Conservation (phyloP, 306 rosid genomes). For the Acacia crassicarpa region DNA sequence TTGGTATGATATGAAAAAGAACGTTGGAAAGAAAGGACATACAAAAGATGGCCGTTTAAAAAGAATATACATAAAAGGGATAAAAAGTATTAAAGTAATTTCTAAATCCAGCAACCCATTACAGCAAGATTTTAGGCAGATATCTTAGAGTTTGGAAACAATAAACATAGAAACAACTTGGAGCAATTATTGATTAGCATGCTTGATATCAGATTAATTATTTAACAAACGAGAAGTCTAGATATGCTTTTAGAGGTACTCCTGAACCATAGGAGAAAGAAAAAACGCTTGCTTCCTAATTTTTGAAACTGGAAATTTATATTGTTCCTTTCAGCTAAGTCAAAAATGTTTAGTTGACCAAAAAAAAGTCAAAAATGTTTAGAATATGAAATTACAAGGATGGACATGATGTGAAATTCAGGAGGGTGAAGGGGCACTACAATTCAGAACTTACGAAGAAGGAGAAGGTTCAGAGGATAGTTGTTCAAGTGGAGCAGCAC, state of each 20-base stretch:
- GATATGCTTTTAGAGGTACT: background rate
- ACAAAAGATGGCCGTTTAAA: background rate
- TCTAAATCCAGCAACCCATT: background rate
- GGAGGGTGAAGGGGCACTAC: background rate
- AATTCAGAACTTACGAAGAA: constrained; percentile 55
- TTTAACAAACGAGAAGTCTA: background rate
- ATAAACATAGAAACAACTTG: background rate
- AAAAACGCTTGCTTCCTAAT: background rate
- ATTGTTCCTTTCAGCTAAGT: background rate
- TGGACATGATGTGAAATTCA: background rate
- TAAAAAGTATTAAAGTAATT: background rate
- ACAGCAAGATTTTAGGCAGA: background rate
- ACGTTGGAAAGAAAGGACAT: background rate
- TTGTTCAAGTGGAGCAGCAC: constrained; percentile 57
- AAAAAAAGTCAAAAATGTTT: background rate
- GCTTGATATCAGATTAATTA: background rate
- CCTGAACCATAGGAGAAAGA: background rate
- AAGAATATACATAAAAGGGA: background rate
- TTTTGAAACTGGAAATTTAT: background rate
- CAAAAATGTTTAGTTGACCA: background rate
- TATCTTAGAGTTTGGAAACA: background rate
- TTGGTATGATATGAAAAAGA: background rate
- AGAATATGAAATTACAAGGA: background rate
- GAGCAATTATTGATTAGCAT: background rate
- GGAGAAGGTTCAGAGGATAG: constrained; percentile 58